Conservation (phyloP, 202 grass and related monocot species). For the Schoenoplectus tabernaemontani region DNA sequence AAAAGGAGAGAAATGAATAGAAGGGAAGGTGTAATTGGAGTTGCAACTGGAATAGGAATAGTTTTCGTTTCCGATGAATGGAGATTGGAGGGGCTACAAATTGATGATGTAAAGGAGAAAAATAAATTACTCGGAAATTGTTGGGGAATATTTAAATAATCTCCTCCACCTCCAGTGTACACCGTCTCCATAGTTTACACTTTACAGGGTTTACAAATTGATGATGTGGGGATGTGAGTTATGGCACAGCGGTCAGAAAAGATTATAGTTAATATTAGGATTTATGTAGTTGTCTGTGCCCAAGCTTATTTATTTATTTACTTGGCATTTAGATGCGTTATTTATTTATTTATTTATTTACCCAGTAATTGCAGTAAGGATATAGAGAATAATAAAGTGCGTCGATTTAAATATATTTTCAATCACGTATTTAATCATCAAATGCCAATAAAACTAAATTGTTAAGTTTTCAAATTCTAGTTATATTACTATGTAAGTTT, state of each 20-base stretch:
- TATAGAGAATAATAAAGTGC: no score
- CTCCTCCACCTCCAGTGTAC: background rate
- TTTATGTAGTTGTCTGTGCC: no score
- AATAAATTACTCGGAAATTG: background rate
- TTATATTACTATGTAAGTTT: no score
- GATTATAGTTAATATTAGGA: background rate
- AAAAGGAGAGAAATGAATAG: background rate
- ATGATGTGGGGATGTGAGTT: background rate
- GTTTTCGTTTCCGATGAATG: slow-evolving; percentile 13
- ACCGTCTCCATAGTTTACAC: background rate
- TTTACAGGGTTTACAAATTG: background rate
- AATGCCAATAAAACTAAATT: no score
- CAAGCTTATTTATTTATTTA: no score
- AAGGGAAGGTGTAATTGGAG: background rate
- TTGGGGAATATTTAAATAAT: background rate
- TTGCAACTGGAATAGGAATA: background rate
- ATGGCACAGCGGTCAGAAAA: background rate
- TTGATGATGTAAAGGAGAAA: slow-evolving; percentile 11
- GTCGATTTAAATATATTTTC: no score
- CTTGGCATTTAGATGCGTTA: no score
- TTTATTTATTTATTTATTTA: no score
- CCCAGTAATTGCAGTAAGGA: no score
- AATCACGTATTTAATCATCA: no score
- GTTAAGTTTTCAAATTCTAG: no score
- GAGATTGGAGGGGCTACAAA: background rate